These are phyloP conservation scores for Emericellopsis terricola DNA, from an alignment of 495 filamentous ascomycete genomes.

Conservation along the genomic window DNA sequence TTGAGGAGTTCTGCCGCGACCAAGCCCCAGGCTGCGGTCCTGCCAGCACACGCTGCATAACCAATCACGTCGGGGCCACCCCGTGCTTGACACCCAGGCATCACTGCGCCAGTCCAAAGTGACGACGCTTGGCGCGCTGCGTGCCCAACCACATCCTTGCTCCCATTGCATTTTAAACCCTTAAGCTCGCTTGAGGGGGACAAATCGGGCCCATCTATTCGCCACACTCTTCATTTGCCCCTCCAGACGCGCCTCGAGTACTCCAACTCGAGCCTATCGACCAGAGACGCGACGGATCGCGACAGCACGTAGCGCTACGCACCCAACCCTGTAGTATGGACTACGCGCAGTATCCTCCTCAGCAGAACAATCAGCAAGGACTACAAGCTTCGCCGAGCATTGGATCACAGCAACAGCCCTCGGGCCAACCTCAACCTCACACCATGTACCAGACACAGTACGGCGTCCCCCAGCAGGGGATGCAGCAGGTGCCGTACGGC, in stretches of 20 bases:
- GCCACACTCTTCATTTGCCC: neutral
- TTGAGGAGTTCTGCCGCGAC: conserved; percentile 1
- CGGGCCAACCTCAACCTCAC: conserved; percentile 34
- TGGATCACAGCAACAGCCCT: conserved; percentile 37
- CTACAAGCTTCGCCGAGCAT: conserved; percentile 44
- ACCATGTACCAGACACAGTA: conserved; percentile 42
- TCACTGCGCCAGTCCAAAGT: conserved; percentile 6
- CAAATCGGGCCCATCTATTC: neutral
- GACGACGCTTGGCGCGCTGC: conserved; percentile 6
- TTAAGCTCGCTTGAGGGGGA: conserved; percentile 1
- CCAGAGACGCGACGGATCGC: neutral
- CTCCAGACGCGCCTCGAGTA: too few species aligned
- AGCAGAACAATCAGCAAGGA: conserved; percentile 32
- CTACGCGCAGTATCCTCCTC: conserved; percentile 50
- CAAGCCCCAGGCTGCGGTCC: too few species aligned
- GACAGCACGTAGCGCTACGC: too few species aligned
- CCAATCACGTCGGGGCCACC: conserved; percentile 4
- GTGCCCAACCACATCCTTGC: neutral
- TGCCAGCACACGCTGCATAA: neutral
- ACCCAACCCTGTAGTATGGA: too few species aligned
- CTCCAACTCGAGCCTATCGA: too few species aligned
- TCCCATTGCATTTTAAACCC: neutral
- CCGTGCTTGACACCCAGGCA: conserved; percentile 5
- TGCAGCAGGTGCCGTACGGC: conserved; percentile 33
- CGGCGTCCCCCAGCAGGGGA: conserved; percentile 32